Evolutionary conservation across 2,329 filamentous ascomycete genomes (phyloP).

Genomic region (Orbilia blumenaviensis): DNA sequence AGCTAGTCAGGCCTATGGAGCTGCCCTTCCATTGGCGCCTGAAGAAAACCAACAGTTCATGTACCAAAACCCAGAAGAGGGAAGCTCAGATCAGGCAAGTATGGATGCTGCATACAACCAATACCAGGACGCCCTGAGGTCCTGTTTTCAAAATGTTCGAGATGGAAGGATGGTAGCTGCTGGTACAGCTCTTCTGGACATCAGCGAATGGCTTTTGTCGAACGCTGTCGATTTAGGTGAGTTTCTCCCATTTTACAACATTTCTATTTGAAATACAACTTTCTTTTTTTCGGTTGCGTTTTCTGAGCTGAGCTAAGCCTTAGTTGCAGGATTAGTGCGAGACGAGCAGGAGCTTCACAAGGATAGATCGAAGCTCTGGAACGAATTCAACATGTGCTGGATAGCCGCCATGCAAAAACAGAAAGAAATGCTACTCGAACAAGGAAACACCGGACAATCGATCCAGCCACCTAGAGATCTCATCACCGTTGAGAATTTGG

Average conservation of each 20-base stretch:
- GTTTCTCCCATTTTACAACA: constrained; percentile 58
- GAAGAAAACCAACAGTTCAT: constrained; percentile 53
- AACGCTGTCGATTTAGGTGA: constrained; percentile 74
- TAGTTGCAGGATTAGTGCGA: constrained; percentile 75
- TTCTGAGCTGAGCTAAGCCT: constrained; percentile 57
- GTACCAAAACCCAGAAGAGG: constrained; percentile 46
- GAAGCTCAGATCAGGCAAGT: constrained; percentile 40
- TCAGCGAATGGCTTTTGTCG: constrained; percentile 73
- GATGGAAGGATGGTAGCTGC: constrained; percentile 71
- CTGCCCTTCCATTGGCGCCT: constrained; percentile 29
- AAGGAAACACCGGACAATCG: constrained; percentile 69
- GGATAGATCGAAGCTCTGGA: constrained; percentile 86
- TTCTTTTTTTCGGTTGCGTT: constrained; percentile 54
- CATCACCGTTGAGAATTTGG: constrained; percentile 74
- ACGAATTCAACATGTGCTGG: constrained; percentile 94
- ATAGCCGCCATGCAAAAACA: constrained; percentile 83
- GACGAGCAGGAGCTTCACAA: constrained; percentile 80
- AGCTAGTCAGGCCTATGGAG: constrained; percentile 28
- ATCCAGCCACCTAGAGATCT: constrained; percentile 70
- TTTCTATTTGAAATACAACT: constrained; percentile 25
- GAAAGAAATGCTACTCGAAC: constrained; percentile 73
- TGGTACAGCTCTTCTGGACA: constrained; percentile 68
- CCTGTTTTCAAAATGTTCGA: constrained; percentile 76
- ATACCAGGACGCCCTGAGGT: constrained; percentile 71
- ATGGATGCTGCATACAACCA: constrained; percentile 60